Evolutionary conservation across 495 filamentous ascomycete genomes (phyloP).

Genomic region (Sporormia fimetaria): DNA sequence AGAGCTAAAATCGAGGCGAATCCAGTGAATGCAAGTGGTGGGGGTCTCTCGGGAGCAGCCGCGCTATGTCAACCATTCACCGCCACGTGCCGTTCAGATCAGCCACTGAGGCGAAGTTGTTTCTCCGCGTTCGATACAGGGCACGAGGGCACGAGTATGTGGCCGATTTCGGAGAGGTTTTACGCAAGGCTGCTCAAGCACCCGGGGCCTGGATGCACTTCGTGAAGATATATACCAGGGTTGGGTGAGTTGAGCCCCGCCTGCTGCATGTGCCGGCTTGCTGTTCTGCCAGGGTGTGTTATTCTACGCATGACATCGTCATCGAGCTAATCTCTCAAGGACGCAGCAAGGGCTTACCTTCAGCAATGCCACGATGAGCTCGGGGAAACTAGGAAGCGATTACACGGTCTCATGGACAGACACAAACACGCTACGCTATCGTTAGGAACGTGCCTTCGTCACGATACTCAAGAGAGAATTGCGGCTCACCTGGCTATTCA

Average conservation of each 20-base stretch:
- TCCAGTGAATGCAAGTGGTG: constrained; percentile 8
- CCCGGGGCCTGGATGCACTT: too few species aligned
- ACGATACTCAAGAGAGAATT: too few species aligned
- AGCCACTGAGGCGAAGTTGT: not conserved
- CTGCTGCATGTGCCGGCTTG: too few species aligned
- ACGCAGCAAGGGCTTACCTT: not conserved
- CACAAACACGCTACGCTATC: constrained; percentile 17
- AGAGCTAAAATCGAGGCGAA: not conserved
- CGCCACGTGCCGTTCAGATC: not conserved
- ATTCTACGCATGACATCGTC: constrained; percentile 3
- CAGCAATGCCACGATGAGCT: constrained; percentile 9
- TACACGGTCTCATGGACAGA: constrained; percentile 13
- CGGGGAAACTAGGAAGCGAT: constrained; percentile 3
- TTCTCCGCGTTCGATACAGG: too few species aligned
- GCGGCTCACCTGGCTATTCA: too few species aligned
- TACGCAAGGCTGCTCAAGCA: too few species aligned
- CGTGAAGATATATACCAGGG: too few species aligned
- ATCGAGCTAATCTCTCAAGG: constrained; percentile 3
- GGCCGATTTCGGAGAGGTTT: too few species aligned
- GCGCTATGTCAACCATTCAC: constrained; percentile 8
- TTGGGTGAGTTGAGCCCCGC: too few species aligned
- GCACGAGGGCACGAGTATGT: too few species aligned
- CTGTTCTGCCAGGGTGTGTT: constrained; percentile 1
- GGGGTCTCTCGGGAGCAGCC: not conserved
- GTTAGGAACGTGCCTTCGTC: constrained; percentile 11